Evolutionary conservation across 768 basidiomycete species (phyloP).

Genomic region (Collybiopsis confluens): DNA sequence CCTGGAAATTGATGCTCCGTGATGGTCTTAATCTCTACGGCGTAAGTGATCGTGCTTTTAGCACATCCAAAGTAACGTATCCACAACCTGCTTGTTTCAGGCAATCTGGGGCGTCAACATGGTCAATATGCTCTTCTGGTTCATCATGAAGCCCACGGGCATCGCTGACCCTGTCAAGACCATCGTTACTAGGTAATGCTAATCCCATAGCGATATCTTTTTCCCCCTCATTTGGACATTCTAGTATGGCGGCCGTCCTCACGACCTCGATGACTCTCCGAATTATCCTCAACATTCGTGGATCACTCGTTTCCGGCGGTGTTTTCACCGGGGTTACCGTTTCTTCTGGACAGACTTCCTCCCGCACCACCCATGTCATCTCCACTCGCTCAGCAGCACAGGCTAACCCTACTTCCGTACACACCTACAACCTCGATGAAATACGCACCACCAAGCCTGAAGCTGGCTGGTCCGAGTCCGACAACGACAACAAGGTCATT

Average conservation of each 20-base stretch:
- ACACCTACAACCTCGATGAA: constrained; percentile 53
- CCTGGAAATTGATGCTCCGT: constrained; percentile 88
- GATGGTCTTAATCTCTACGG: constrained; percentile 85
- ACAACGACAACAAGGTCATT: constrained; percentile 37
- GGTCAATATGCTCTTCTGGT: constrained; percentile 84
- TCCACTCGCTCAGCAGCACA: constrained; percentile 40
- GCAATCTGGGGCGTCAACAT: constrained; percentile 79
- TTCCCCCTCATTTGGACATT: background rate
- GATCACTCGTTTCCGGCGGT: constrained; percentile 69
- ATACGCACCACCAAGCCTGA: constrained; percentile 42
- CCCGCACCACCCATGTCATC: constrained; percentile 49
- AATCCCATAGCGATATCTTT: background rate
- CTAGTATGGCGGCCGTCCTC: constrained; percentile 78
- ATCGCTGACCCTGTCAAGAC: constrained; percentile 68
- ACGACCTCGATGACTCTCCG: constrained; percentile 87
- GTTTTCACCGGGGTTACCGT: constrained; percentile 49
- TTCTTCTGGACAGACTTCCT: constrained; percentile 31
- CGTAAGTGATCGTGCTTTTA: constrained; percentile 32
- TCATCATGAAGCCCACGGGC: constrained; percentile 68
- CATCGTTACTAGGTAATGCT: constrained; percentile 59
- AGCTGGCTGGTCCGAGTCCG: constrained; percentile 38
- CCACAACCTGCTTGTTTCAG: constrained; percentile 21
- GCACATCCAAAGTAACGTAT: background rate
- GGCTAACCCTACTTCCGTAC: constrained; percentile 28
- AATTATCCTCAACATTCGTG: constrained; percentile 79